A percentile compares a stretch with the other conserved stretches of the same genome.
Evolutionary conservation across 2,329 filamentous ascomycete species (phyloP).

Genomic region (Botrytis fabae): DNA sequence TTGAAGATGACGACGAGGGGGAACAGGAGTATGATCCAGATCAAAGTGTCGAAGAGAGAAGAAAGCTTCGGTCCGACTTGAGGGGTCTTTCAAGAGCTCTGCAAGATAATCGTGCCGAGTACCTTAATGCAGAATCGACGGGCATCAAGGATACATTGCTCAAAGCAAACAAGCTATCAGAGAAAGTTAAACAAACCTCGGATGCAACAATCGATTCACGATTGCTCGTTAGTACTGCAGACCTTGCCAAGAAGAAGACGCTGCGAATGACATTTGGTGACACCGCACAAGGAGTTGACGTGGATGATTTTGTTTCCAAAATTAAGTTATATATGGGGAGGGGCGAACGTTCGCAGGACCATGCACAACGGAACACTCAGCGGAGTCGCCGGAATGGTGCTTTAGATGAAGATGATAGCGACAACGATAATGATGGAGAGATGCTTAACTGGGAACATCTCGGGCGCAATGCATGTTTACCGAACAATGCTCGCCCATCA

Average conservation of each 20-base stretch:
- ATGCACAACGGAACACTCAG: constrained; percentile 49
- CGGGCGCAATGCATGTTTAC: constrained; percentile 74
- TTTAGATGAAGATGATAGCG: constrained; percentile 55
- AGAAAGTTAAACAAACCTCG: constrained; percentile 77
- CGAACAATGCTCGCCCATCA: constrained; percentile 70
- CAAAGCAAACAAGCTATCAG: constrained; percentile 64
- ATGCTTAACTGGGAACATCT: constrained; percentile 84
- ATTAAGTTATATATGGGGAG: constrained; percentile 82
- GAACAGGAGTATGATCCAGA: constrained; percentile 73
- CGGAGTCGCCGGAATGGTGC: constrained; percentile 42
- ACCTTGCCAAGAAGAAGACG: constrained; percentile 77
- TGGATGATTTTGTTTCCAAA: constrained; percentile 90
- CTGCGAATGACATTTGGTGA: constrained; percentile 73
- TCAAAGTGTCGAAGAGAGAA: constrained; percentile 72
- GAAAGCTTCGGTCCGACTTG: constrained; percentile 67
- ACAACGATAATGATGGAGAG: constrained; percentile 69
- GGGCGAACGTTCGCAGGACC: constrained; percentile 54
- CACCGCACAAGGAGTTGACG: constrained; percentile 72
- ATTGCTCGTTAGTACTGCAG: constrained; percentile 77
- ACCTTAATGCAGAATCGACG: constrained; percentile 63
- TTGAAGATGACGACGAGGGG: constrained; percentile 39
- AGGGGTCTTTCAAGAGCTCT: constrained; percentile 63
- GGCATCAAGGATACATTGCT: constrained; percentile 66
- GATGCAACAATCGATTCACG: constrained; percentile 90
- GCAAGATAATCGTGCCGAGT: constrained; percentile 70